A percentile compares a stretch with the other conserved stretches of the same genome.
Conservation (phyloP, 2,329 filamentous ascomycete genomes). For the Endoconidiophora laricicola region DNA sequence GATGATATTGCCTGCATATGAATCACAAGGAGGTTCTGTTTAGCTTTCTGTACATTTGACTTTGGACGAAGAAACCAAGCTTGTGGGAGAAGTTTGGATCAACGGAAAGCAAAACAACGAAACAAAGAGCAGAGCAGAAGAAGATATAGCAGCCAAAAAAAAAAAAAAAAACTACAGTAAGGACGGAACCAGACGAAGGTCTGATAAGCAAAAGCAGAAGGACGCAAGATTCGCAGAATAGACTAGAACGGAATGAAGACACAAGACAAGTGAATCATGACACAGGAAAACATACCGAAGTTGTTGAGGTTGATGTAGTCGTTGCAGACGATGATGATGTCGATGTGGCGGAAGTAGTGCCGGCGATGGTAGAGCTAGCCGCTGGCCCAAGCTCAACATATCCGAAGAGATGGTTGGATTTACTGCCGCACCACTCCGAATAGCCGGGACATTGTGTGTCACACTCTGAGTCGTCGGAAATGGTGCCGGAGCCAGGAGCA, state of each 20-base stretch:
- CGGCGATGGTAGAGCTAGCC: slow-evolving; percentile 7
- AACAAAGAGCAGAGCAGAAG: slow-evolving; percentile 3
- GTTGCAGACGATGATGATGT: slow-evolving; percentile 15
- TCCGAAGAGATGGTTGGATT: slow-evolving; percentile 39
- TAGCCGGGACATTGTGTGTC: slow-evolving; percentile 50
- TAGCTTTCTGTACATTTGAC: slow-evolving; percentile 9
- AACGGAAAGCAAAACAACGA: slow-evolving; percentile 6
- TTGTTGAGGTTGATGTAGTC: background rate
- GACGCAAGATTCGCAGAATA: background rate
- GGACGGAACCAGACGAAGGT: background rate
- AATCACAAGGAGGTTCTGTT: slow-evolving; percentile 3
- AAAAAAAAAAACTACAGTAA: background rate
- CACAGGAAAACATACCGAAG: slow-evolving; percentile 3
- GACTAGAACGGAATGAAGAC: background rate
- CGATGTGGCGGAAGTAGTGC: slow-evolving; percentile 14
- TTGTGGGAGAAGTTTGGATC: background rate
- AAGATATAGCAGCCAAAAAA: background rate
- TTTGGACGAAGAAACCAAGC: background rate
- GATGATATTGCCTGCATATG: background rate
- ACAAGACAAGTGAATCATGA: background rate
- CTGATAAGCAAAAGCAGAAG: background rate
- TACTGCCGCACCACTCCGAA: slow-evolving; percentile 48
- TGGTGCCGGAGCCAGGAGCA: slow-evolving; percentile 31
- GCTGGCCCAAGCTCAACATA: slow-evolving; percentile 39
- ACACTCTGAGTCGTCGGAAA: slow-evolving; percentile 33